Evolutionary conservation across 1,284 basidiomycete species (phyloP).

Genomic region (Fistulinella cinereoalba): DNA sequence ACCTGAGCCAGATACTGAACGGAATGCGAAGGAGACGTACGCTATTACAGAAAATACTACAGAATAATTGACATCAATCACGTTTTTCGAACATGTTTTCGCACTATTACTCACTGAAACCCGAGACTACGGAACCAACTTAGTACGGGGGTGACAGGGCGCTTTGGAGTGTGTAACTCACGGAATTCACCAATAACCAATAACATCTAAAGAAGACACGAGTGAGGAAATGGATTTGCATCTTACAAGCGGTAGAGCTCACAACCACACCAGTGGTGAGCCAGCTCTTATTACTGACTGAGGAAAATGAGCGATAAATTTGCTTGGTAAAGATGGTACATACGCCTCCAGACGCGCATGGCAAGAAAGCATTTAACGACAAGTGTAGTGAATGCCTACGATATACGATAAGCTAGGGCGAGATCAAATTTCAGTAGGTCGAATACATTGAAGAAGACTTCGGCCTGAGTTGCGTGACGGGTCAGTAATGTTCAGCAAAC

Average conservation of each 20-base stretch:
- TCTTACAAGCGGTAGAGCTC: neutral
- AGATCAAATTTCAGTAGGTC: neutral
- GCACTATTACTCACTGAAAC: conserved; percentile 22
- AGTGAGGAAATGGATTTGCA: neutral
- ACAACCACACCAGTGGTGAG: conserved; percentile 9
- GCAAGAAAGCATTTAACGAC: conserved; percentile 37
- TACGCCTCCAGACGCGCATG: conserved; percentile 28
- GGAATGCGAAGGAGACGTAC: conserved; percentile 30
- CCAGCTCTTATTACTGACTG: conserved; percentile 29
- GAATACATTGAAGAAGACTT: conserved; percentile 37
- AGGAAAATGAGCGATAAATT: neutral
- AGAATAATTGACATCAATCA: conserved; percentile 2
- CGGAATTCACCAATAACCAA: conserved; percentile 53
- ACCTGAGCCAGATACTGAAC: conserved; percentile 5
- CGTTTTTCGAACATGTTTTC: neutral
- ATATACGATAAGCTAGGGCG: neutral
- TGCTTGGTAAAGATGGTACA: neutral
- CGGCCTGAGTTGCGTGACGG: conserved; percentile 20
- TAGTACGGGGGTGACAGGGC: neutral
- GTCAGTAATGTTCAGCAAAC: conserved; percentile 2
- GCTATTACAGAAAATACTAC: conserved; percentile 40
- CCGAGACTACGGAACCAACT: conserved; percentile 7
- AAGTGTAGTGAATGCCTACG: conserved; percentile 32
- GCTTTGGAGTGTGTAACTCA: conserved; percentile 24
- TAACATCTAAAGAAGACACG: conserved; percentile 10